Base-by-base conservation (phyloP, 2,329 filamentous ascomycete genomes). In the Trichoderma sp. region DNA sequence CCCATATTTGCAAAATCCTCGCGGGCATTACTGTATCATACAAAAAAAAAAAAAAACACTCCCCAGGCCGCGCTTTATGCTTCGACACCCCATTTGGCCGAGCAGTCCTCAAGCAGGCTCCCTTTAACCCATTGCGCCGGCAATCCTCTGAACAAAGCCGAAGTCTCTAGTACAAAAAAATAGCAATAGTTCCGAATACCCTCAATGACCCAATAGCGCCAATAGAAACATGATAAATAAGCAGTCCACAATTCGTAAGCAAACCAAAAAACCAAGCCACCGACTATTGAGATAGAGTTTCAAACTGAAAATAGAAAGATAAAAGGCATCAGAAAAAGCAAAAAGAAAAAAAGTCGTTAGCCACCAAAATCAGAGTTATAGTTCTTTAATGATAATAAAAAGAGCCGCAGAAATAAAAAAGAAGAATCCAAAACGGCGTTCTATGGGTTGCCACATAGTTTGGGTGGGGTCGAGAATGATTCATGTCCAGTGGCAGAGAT, bases 11-110 rank as follows among this genome's bases (percentile, higher is more conserved):
- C 57, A 34, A 56, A 53, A 45, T 50, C 52, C 37, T 63, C 65
- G 65, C 65, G 58, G 50, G 57, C 57, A 61, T 63, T 63, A 56
- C 17, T 67, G 58, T 67, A 61, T 67, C 66, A 68, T 68, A 68
- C 66, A 68, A 64, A 19, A 64, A 53, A 63, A 15, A 19, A 52
- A 9, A 29, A 63, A 22, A 63, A 53, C 52, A 61, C 37, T 65
- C 67, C 53, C 60, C 61, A 54, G 66, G 32, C 32, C 58, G 52
- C 52, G 42, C 61, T 68, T 65, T 68, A 66, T 68, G 67, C 67
- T 66, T 65, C 60, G 25, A 34, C 29, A 19, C 9, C 27, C 60
- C 37, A 13, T 56, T 50, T n/a, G 42, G 45, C 67, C 60, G 37
- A 67, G 67, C 67, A 68, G 29, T 67, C 61, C 61, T 67, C 67